Conservation (phyloP, 345 rosid genomes). For the Salix suchowensis region DNA sequence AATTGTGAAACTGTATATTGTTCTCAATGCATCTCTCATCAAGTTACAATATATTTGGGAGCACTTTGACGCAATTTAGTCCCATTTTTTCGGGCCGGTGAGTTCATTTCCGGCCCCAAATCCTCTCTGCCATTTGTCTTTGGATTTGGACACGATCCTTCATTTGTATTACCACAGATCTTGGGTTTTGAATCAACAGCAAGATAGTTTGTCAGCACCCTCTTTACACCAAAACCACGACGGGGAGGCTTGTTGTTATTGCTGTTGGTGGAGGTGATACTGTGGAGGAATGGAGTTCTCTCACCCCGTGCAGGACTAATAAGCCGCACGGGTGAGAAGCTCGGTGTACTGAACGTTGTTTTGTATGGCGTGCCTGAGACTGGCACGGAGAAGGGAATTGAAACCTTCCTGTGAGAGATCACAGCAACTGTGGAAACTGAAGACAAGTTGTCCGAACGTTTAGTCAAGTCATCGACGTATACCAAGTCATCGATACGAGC, state of each 20-base stretch:
- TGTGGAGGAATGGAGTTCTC: constrained; percentile 48
- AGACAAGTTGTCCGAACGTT: constrained; percentile 59
- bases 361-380: constrained; percentile 65
- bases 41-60: constrained; percentile 43
- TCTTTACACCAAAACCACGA: constrained; percentile 84
- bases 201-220: constrained; percentile 69
- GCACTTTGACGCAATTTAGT: constrained; percentile 20
- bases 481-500: constrained; percentile 91
- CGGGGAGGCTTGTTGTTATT: constrained; percentile 45
- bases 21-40: not conserved
- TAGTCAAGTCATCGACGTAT: constrained; percentile 79
- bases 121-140: constrained; percentile 22
- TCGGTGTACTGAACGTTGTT: constrained; percentile 65
- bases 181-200: constrained; percentile 64
- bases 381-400: constrained; percentile 53
- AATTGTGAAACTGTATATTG: not conserved
- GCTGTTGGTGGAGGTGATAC: constrained; percentile 21
- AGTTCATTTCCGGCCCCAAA: constrained; percentile 12
- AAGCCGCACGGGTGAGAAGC: constrained; percentile 61
- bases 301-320: constrained; percentile 68
- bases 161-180: constrained; percentile 43
- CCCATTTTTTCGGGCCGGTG: constrained; percentile 10
- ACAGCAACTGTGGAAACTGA: constrained; percentile 47
- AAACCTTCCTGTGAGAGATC: constrained; percentile 45
- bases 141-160: constrained; percentile 30